Evolutionary conservation across 164 flowering plant species (phyloP), one percentile per base, ranked within the genome.

Genomic region (Magnolia kwangsiensis): DNA sequence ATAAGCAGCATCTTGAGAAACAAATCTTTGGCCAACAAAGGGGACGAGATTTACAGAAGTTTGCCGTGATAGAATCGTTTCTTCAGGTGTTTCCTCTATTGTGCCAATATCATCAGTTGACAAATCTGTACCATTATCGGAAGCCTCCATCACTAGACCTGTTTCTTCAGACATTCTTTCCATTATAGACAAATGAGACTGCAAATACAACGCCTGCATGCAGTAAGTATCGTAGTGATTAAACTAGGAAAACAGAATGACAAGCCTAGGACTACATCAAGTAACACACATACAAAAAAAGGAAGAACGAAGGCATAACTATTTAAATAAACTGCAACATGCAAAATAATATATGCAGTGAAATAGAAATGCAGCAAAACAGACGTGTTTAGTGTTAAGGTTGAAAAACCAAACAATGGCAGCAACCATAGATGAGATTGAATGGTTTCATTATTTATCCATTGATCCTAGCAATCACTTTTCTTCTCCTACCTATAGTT

Each of bases 1-100:
- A 79, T 91, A 91, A 0, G 97, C 95, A 74, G 95, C 95, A 84
- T 93, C 97, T 81, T 93, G 94, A 51, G 95, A 90, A 49, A 93
- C 86, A 85, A 93, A 91, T 78, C 94, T 82, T 77, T 93, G 95
- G n/a, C 97, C 97, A 74, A 93, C 86, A 83, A 86, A 92, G 31
- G 94, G 97, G 10, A 87, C 85, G 51, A 91, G 91, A 75, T 86
- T 91, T 59, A 90, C 92, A 71, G 95, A 91, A 23, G 95, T 93
- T 82, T 90, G 97, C 6, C 87, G 85, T 4, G 89, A 90, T 83
- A 93, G 80, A 73, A 91, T 90, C 14, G 90, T 87, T 74, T 89
- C 92, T 72, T 90, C 94, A 2, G 89, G 89, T 74, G 79, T 87
- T 81, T 89, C 96, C 81, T 89, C 93, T 37, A 86, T 74, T 19